A percentile compares a stretch with the other conserved stretches of the same genome.
Evolutionary conservation across 2,329 filamentous ascomycete species (phyloP).

Genomic region (Ophiostoma ulmi): DNA sequence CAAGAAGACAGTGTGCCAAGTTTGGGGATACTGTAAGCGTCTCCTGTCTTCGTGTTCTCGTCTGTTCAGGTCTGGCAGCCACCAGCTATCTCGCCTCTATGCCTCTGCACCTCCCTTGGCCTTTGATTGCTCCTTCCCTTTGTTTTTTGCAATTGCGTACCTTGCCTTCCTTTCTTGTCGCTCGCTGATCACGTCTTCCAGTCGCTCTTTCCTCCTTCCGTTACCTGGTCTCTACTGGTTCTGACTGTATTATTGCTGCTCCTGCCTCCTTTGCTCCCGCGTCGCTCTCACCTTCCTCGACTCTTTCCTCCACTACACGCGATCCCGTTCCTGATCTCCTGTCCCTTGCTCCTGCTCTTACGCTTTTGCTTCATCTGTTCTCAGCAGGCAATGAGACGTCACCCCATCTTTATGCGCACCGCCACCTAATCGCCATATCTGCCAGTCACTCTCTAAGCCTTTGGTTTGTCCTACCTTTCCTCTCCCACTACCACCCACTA

Average conservation of each 20-base stretch:
- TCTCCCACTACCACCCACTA: neutral
- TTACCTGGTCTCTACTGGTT: neutral
- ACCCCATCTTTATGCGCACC: neutral
- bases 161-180: neutral
- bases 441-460: neutral
- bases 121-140: neutral
- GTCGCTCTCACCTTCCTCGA: neutral
- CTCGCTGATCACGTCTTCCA: neutral
- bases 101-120: neutral
- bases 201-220: neutral
- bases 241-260: neutral
- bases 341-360: neutral
- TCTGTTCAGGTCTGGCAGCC: neutral
- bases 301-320: neutral
- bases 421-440: neutral
- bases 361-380: constrained; percentile 10
- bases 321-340: neutral
- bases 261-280: neutral
- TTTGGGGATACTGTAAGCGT: neutral
- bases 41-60: neutral
- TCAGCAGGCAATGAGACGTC: constrained; percentile 14
- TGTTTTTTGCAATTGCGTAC: neutral
- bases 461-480: neutral
- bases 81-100: neutral
- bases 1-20: constrained; percentile 1